Conservation (phyloP, 352 stramenopile genomes). For the Phytophthora kernoviae region DNA sequence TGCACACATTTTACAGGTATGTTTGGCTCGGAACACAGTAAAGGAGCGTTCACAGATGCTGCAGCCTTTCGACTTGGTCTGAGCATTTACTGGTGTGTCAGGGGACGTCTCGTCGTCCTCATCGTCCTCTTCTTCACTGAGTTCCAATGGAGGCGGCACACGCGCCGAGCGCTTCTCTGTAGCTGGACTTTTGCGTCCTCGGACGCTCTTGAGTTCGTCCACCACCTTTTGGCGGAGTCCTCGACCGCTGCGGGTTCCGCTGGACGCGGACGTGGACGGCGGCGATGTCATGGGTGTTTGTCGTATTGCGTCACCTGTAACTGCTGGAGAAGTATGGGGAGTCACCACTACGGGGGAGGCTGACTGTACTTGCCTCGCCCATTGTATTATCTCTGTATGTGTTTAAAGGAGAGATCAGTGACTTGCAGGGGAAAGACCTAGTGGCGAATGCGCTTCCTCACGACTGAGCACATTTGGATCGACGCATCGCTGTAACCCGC, state of each 20-base stretch:
- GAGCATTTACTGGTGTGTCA: neutral
- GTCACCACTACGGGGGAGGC: conserved; percentile 7
- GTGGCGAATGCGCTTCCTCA: too few relatives aligned
- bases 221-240: conserved; percentile 64
- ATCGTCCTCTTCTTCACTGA: conserved; percentile 36
- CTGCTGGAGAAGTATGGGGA: neutral
- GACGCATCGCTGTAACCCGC: conserved; percentile 18
- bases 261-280: conserved; percentile 11
- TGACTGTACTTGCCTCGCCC: conserved; percentile 30
- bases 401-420: too few relatives aligned
- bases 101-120: conserved; percentile 24
- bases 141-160: conserved; percentile 33
- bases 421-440: too few relatives aligned
- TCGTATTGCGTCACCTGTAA: neutral
- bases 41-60: conserved; percentile 75
- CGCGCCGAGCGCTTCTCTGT: conserved; percentile 13
- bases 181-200: conserved; percentile 35
- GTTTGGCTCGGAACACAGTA: conserved; percentile 79
- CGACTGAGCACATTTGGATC: neutral
- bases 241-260: conserved; percentile 25
- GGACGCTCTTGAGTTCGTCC: conserved; percentile 74
- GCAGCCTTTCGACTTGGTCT: conserved; percentile 44
- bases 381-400: too few relatives aligned
- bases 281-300: neutral
- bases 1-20: conserved; percentile 78